Evolutionary conservation across 768 basidiomycete species (phyloP).

Genomic region (Leccinum boreale): DNA sequence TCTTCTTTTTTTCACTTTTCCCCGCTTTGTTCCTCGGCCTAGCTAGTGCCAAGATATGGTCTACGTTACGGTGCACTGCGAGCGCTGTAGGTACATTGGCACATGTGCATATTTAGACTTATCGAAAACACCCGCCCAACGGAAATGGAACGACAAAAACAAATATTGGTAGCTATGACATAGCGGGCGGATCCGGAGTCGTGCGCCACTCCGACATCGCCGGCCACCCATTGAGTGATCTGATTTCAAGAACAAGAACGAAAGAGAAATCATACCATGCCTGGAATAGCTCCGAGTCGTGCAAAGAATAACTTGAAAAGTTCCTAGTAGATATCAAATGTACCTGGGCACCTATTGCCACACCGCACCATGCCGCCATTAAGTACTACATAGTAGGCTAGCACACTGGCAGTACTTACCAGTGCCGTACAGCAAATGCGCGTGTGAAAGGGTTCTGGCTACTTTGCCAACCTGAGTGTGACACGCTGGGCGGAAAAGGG

Average conservation of each 20-base stretch:
- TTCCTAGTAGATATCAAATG: background rate
- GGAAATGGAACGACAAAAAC: background rate
- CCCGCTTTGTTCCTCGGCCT: background rate
- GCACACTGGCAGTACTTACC: too few relatives aligned
- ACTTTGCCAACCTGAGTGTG: conserved; percentile 2
- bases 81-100: background rate
- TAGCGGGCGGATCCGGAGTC: background rate
- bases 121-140: background rate
- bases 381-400: background rate
- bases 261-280: background rate
- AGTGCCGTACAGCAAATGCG: background rate
- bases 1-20: background rate
- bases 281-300: background rate
- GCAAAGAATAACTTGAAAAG: background rate
- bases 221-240: background rate
- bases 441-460: conserved; percentile 1
- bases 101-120: background rate
- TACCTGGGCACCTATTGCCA: background rate
- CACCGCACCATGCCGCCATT: background rate
- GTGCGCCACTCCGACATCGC: background rate
- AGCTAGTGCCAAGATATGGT: background rate
- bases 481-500: background rate
- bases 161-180: background rate
- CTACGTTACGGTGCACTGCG: background rate
- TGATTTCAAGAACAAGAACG: background rate